Percentiles rank a stretch among this genome's conserved stretches.
Conservation (phyloP, 805 yeast genomes). For the Starmerella gropengiesseri region DNA sequence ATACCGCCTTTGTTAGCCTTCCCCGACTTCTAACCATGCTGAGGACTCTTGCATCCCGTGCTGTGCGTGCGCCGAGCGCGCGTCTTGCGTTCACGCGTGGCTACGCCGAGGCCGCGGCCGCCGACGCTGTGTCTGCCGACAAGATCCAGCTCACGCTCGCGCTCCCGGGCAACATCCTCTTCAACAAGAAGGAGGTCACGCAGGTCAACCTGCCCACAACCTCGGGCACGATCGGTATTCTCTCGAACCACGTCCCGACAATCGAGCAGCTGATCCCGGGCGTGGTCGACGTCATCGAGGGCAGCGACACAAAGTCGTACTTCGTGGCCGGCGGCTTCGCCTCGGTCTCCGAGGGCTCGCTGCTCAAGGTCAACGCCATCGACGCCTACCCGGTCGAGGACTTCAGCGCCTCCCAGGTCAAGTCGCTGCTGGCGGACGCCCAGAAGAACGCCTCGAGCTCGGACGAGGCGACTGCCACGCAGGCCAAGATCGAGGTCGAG, state of each 20-base stretch:
- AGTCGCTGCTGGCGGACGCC: constrained; percentile 78
- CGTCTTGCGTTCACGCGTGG: constrained; percentile 30
- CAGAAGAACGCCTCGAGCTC: constrained; percentile 78
- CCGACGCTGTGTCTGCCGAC: constrained; percentile 40
- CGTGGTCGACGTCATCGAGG: constrained; percentile 79
- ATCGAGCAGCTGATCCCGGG: constrained; percentile 96
- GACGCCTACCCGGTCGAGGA: constrained; percentile 91
- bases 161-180: constrained; percentile 50
- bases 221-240: constrained; percentile 91
- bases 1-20: constrained; percentile 9
- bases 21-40: constrained; percentile 16
- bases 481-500: constrained; percentile 90
- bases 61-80: constrained; percentile 21
- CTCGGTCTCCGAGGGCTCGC: constrained; percentile 87
- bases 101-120: constrained; percentile 69
- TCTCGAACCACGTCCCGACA: constrained; percentile 95
- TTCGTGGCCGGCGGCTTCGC: constrained; percentile 96
- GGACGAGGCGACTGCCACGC: constrained; percentile 79
- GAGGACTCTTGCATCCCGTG: constrained; percentile 23
- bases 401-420: constrained; percentile 67
- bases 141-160: constrained; percentile 80
- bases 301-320: constrained; percentile 62
- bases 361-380: constrained; percentile 79
- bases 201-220: constrained; percentile 94
- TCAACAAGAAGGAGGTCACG: constrained; percentile 29